These are phyloP conservation scores for Naganishia liquefaciens DNA, from an alignment of 1,284 basidiomycete species.

Conservation along the genomic window DNA sequence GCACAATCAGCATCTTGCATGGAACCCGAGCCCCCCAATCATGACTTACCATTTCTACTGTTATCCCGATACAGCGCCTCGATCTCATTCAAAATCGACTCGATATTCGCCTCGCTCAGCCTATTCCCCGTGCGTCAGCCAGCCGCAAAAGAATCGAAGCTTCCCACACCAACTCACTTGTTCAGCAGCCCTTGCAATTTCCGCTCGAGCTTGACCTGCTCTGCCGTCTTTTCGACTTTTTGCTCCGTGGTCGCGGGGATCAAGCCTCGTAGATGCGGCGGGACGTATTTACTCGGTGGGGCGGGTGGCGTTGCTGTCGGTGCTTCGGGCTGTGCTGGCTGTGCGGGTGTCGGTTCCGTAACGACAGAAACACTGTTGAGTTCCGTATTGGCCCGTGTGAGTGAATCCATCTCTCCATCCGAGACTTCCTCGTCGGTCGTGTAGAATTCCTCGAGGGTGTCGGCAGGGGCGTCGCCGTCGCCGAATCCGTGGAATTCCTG, in stretches of 20 bases:
- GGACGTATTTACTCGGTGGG: conserved; percentile 55
- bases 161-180: conserved; percentile 58
- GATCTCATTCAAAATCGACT: conserved; percentile 72
- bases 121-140: conserved; percentile 53
- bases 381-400: conserved; percentile 40
- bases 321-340: conserved; percentile 17
- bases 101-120: conserved; percentile 87
- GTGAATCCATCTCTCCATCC: conserved; percentile 37
- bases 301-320: conserved; percentile 24
- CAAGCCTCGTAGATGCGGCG: conserved; percentile 57
- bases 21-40: background rate
- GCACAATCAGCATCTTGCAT: background rate
- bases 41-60: conserved; percentile 71
- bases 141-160: conserved; percentile 18
- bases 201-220: conserved; percentile 66
- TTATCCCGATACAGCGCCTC: conserved; percentile 77
- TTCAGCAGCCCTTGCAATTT: conserved; percentile 88
- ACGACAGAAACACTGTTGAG: conserved; percentile 26
- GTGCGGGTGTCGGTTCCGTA: background rate
- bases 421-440: conserved; percentile 37
- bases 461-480: conserved; percentile 38
- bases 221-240: conserved; percentile 58
- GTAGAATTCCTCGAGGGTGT: conserved; percentile 38
- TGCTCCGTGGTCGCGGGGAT: conserved; percentile 40
- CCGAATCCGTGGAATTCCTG: conserved; percentile 1